phyloP scores from a whole-genome alignment of 2,329 filamentous ascomycete species.

The Aureobasidium lini region DNA sequence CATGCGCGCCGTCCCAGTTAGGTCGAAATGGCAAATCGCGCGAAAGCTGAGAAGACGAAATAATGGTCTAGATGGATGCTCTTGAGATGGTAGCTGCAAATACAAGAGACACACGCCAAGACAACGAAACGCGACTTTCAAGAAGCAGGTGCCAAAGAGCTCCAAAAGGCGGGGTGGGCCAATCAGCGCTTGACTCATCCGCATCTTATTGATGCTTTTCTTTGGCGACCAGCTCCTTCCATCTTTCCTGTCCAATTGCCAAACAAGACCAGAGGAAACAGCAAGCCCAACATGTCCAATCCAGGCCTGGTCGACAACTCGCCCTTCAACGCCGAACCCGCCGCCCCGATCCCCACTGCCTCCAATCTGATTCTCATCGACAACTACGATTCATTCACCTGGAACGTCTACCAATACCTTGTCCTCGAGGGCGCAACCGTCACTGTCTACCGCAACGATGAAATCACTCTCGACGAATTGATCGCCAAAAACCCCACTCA shows the following conservation, averaged over 20 bases:
- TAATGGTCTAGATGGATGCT: background rate
- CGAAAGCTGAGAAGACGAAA: background rate
- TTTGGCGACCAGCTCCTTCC: background rate
- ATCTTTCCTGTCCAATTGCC: background rate
- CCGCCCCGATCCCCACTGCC: constrained; percentile 65
- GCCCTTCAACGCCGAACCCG: constrained; percentile 71
- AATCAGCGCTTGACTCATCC: constrained; percentile 1
- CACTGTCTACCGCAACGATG: constrained; percentile 85
- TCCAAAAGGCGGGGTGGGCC: background rate
- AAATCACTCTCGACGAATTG: constrained; percentile 77
- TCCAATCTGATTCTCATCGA: constrained; percentile 92
- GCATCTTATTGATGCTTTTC: background rate
- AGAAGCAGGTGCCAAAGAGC: background rate
- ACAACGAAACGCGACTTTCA: constrained; percentile 1
- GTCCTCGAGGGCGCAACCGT: constrained; percentile 91
- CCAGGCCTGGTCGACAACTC: constrained; percentile 67
- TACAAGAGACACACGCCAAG: constrained; percentile 1
- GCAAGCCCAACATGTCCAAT: constrained; percentile 3
- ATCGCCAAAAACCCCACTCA: constrained; percentile 82
- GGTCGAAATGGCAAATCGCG: background rate
- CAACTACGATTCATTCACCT: constrained; percentile 99
- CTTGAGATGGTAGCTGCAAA: background rate
- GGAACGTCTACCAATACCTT: constrained; percentile 98
- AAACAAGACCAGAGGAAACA: background rate
- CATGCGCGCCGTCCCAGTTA: constrained; percentile 2